These are phyloP conservation scores for Zymoseptoria pseudotritici DNA, from an alignment of 2,329 filamentous ascomycete species.

Conservation along the genomic window DNA sequence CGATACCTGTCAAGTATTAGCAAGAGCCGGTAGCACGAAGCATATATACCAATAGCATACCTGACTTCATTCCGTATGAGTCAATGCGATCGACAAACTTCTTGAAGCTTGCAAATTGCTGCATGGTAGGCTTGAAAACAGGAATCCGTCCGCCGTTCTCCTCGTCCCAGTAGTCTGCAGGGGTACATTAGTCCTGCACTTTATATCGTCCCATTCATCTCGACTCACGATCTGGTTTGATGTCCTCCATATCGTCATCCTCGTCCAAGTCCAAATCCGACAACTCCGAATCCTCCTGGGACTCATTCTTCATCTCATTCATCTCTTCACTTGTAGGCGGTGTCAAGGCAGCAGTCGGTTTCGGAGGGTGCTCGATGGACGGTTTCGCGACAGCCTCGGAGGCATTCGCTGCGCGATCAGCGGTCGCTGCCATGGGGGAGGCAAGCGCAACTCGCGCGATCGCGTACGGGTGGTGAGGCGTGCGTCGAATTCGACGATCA, in stretches of 20 bases:
- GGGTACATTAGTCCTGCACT: slow-evolving; percentile 58
- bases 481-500: slow-evolving; percentile 6
- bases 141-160: slow-evolving; percentile 63
- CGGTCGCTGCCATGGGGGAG: not conserved
- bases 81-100: slow-evolving; percentile 86
- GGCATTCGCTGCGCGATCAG: not conserved
- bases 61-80: slow-evolving; percentile 92
- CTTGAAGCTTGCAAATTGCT: slow-evolving; percentile 90
- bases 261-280: slow-evolving; percentile 42
- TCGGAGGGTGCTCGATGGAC: slow-evolving; percentile 17
- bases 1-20: slow-evolving; percentile 64
- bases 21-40: not conserved
- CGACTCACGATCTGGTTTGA: slow-evolving; percentile 55
- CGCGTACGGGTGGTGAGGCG: slow-evolving; percentile 3
- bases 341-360: slow-evolving; percentile 35
- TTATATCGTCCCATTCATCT: not conserved
- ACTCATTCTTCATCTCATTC: slow-evolving; percentile 33
- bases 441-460: not conserved
- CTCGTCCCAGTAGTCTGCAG: slow-evolving; percentile 63
- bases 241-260: slow-evolving; percentile 45
- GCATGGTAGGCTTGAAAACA: slow-evolving; percentile 91
- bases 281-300: slow-evolving; percentile 40
- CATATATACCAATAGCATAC: slow-evolving; percentile 62
- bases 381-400: slow-evolving; percentile 18
- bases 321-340: slow-evolving; percentile 47